These are phyloP conservation scores for Knoxia roxburghii DNA, from an alignment of 257 asterid genomes.

Conservation along the genomic window DNA sequence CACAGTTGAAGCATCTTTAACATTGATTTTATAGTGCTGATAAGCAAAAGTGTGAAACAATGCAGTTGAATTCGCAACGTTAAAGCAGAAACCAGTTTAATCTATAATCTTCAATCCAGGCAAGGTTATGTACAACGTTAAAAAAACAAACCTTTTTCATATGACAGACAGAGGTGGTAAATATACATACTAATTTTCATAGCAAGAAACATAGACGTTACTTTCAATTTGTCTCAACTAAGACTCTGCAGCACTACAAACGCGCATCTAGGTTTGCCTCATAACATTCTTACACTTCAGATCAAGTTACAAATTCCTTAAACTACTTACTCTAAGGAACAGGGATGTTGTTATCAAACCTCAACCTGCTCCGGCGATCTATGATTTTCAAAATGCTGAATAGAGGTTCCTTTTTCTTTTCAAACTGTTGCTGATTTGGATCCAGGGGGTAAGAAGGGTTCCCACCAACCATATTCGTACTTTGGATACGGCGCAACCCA, in stretches of 20 bases:
- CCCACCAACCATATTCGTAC: slow-evolving; percentile 91
- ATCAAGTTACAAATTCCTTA: slow-evolving; percentile 7
- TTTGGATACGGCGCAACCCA: slow-evolving; percentile 94
- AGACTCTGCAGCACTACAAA: slow-evolving; percentile 20
- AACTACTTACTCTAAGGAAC: slow-evolving; percentile 8
- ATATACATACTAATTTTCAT: slow-evolving; percentile 1
- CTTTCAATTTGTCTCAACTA: background rate
- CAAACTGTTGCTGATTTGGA: slow-evolving; percentile 46
- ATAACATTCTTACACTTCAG: background rate
- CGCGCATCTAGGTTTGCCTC: slow-evolving; percentile 11
- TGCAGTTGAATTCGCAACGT: background rate
- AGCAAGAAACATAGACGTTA: background rate
- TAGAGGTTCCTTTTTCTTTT: slow-evolving; percentile 17
- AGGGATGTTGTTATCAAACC: slow-evolving; percentile 5
- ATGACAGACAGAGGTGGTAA: background rate
- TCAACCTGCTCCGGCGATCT: slow-evolving; percentile 15
- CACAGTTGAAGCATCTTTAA: background rate
- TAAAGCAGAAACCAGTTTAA: background rate
- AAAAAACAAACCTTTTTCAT: background rate
- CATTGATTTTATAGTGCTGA: background rate
- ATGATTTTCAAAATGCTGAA: slow-evolving; percentile 17
- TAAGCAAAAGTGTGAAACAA: background rate
- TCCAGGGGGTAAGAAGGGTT: slow-evolving; percentile 55
- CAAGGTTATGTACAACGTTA: slow-evolving; percentile 1
- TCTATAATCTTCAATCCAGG: slow-evolving; percentile 4